Evolutionary conservation across 164 flowering plant genomes (phyloP).

Genomic region (Stephania japonica): DNA sequence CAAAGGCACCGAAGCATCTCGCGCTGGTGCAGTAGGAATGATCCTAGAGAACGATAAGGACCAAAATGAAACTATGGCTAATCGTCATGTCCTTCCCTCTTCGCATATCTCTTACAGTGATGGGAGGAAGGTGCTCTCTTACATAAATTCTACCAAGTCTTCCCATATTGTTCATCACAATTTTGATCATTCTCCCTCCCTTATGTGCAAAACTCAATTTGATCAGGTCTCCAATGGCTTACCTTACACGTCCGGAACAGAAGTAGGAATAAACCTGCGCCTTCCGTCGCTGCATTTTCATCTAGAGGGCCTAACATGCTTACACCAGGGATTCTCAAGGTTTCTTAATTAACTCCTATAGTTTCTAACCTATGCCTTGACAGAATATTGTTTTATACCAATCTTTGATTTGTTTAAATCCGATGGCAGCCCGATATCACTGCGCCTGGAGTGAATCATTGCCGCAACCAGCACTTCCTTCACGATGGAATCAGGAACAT

Average conservation of each 20-base stretch:
- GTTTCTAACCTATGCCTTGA: too few species aligned
- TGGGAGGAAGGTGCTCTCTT: conserved; percentile 27
- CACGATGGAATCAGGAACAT: conserved; percentile 22
- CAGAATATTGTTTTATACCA: background rate
- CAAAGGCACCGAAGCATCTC: conserved; percentile 35
- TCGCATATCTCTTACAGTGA: conserved; percentile 30
- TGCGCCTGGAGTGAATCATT: conserved; percentile 64
- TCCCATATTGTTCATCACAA: background rate
- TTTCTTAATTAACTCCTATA: conserved; percentile 9
- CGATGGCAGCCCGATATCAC: conserved; percentile 58
- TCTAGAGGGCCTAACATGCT: conserved; percentile 60
- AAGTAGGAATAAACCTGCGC: conserved; percentile 47
- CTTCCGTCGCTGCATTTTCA: conserved; percentile 68
- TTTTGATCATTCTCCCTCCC: background rate
- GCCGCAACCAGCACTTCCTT: conserved; percentile 40
- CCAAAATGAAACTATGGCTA: conserved; percentile 23
- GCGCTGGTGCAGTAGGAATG: conserved; percentile 59
- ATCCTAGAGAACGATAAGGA: conserved; percentile 33
- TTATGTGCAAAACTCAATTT: background rate
- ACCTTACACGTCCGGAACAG: conserved; percentile 36
- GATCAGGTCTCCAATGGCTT: conserved; percentile 21
- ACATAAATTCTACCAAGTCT: conserved; percentile 35
- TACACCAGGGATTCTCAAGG: conserved; percentile 70
- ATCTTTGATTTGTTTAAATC: background rate
- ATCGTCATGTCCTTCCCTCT: conserved; percentile 38